These are phyloP conservation scores for Yamadazyma atmosphaerica DNA, from an alignment of 1,139 yeast genomes.

Conservation along the genomic window DNA sequence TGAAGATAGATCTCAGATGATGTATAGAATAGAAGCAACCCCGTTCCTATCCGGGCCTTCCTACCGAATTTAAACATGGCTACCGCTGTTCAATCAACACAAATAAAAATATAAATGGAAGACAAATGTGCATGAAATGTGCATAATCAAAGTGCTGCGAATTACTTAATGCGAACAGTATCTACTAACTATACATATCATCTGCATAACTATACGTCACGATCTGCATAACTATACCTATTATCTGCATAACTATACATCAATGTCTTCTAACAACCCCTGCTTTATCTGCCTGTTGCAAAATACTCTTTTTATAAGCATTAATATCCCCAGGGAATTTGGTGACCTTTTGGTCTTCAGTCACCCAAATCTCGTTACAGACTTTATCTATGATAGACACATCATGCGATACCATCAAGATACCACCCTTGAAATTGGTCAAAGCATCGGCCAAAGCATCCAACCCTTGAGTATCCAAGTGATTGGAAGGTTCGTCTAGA, in stretches of 20 bases:
- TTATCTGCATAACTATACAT: too few relatives aligned
- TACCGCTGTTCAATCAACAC: too few relatives aligned
- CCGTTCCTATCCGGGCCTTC: slow-evolving; percentile 46
- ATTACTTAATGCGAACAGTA: not conserved
- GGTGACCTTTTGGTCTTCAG: slow-evolving; percentile 78
- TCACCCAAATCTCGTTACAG: slow-evolving; percentile 93
- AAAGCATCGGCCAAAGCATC: slow-evolving; percentile 93
- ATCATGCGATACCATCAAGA: slow-evolving; percentile 97
- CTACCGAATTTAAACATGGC: slow-evolving; percentile 1
- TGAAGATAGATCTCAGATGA: slow-evolving; percentile 68
- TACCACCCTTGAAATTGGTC: slow-evolving; percentile 88
- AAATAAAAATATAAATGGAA: too few relatives aligned
- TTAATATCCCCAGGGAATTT: slow-evolving; percentile 82
- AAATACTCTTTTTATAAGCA: slow-evolving; percentile 86
- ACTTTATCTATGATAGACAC: slow-evolving; percentile 85
- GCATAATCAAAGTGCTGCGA: too few relatives aligned
- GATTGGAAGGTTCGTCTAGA: slow-evolving; percentile 98
- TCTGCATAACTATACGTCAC: too few relatives aligned
- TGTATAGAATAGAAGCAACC: slow-evolving; percentile 62
- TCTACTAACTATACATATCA: not conserved
- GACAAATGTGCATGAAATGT: too few relatives aligned
- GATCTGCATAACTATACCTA: too few relatives aligned
- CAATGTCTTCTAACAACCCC: slow-evolving; percentile 90
- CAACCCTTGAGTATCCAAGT: slow-evolving; percentile 96
- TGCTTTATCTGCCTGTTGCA: slow-evolving; percentile 70